Base-by-base conservation (phyloP, 345 rosid genomes). In the Pelargonium nanum region DNA sequence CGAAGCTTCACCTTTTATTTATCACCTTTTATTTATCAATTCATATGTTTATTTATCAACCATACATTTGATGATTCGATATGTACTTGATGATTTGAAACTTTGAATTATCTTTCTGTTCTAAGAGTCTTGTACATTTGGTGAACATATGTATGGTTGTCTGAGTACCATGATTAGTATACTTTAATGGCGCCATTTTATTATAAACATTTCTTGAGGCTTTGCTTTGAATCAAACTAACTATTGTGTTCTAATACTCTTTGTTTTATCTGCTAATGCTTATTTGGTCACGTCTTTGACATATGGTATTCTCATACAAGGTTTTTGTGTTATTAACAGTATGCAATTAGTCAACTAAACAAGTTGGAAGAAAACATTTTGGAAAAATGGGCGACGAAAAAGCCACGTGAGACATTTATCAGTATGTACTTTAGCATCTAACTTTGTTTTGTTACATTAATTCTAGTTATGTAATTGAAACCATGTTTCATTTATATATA, bases 281-380 rank as follows among this genome's bases (percentile, higher is more conserved):
- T 34, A 34, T 34, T 34, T 10, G 6, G 45, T 15, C 45, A 34
- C 1, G 7, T 34, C 4, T 34, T 34, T 34, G 45, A 34, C 45
- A 34, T 34, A 9, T 34, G 12, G 24, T 45, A 2, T 20, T 28
- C 70, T 70, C 32, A 66, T 62, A 53, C 54, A 57, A 63, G 53
- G 55, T 34, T 32, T 59, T 30, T 61, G 44, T 75, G 63, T 63
- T 69, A 15, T 66, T 64, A 30, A 67, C 91, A 92, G 98, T 89
- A 86, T 74, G 98, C 96, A 66, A 79, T 88, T 66, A 92, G 88
- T 80, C 98, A 92, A 70, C 84, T 89, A 64, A 86, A 78, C 71
- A 92, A 82, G 78, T 68, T 92, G 79, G 98, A 89, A 78, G 98
- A 92, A 61, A 85, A 88, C 88, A 85, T 92, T 61, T 83, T 81